These are phyloP conservation scores for Metarhizium anisopliae DNA, from an alignment of 2,329 filamentous ascomycete species.

Conservation along the genomic window DNA sequence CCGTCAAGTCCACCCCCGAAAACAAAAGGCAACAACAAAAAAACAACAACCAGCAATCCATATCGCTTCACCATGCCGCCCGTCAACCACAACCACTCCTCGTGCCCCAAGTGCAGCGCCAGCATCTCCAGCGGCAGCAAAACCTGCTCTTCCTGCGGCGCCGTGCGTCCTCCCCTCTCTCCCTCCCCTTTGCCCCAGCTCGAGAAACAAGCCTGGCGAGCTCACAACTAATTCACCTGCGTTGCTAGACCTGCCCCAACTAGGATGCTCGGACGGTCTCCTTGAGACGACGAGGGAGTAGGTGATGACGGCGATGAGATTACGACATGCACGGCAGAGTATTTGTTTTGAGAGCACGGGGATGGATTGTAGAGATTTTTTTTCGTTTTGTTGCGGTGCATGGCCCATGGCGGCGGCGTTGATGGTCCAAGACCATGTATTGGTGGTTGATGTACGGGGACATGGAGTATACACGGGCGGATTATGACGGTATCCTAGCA, in stretches of 20 bases:
- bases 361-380: no score
- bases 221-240: not conserved
- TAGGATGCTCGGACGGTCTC: conserved; percentile 7
- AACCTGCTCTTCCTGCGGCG: conserved; percentile 47
- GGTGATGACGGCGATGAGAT: no score
- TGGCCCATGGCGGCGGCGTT: no score
- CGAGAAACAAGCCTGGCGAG: not conserved
- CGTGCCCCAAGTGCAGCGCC: conserved; percentile 50
- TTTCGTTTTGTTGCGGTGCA: no score
- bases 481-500: no score
- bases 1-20: no score
- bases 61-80: conserved; percentile 17
- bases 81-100: conserved; percentile 27
- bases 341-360: no score
- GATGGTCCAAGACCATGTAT: no score
- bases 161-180: conserved; percentile 32
- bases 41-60: not conserved
- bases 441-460: no score
- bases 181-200: not conserved
- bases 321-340: no score
- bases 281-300: no score
- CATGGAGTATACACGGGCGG: no score
- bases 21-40: not conserved
- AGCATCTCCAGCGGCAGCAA: conserved; percentile 36
- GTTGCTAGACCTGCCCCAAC: conserved; percentile 22